Percentiles rank a stretch among this genome's conserved stretches.
Conservation (phyloP, 768 basidiomycete species). For the Russula sp. region DNA sequence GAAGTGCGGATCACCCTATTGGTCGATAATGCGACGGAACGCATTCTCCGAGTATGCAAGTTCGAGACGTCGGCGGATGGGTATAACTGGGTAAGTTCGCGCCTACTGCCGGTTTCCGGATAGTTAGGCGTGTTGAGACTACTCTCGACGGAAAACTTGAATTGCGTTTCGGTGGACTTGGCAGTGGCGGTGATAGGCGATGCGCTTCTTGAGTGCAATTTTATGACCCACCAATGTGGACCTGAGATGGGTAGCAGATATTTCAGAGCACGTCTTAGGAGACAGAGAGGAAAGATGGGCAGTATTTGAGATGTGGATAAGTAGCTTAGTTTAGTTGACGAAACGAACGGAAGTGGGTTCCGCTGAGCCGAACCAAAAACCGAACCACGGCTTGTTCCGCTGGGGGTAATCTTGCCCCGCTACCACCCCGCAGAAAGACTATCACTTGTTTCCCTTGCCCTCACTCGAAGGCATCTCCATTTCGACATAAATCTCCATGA, state of each 20-base stretch:
- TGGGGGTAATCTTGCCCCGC: not conserved
- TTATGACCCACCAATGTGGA: constrained; percentile 9
- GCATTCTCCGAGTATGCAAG: constrained; percentile 35
- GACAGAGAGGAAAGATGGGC: constrained; percentile 38
- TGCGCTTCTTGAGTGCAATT: constrained; percentile 16
- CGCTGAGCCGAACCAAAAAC: not conserved
- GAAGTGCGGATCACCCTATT: constrained; percentile 39
- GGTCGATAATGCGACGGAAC: constrained; percentile 38
- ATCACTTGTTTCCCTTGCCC: not conserved
- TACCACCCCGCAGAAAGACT: not conserved
- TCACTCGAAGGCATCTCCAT: not conserved
- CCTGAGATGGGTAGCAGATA: constrained; percentile 31
- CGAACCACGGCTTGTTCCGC: not conserved
- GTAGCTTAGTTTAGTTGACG: constrained; percentile 14
- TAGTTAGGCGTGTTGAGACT: not conserved
- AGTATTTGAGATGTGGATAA: constrained; percentile 45
- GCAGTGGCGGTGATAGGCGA: constrained; percentile 2
- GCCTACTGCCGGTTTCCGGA: not conserved
- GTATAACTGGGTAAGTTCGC: constrained; percentile 37
- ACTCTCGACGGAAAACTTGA: constrained; percentile 1
- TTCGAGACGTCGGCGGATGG: constrained; percentile 38
- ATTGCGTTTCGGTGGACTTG: constrained; percentile 13
- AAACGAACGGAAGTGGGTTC: not conserved
- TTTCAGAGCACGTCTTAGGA: constrained; percentile 36
- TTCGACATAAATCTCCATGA: constrained; percentile 28